These are phyloP conservation scores for Backusella westeae DNA, from an alignment of 192 early-diverging fungal species.

Conservation along the genomic window DNA sequence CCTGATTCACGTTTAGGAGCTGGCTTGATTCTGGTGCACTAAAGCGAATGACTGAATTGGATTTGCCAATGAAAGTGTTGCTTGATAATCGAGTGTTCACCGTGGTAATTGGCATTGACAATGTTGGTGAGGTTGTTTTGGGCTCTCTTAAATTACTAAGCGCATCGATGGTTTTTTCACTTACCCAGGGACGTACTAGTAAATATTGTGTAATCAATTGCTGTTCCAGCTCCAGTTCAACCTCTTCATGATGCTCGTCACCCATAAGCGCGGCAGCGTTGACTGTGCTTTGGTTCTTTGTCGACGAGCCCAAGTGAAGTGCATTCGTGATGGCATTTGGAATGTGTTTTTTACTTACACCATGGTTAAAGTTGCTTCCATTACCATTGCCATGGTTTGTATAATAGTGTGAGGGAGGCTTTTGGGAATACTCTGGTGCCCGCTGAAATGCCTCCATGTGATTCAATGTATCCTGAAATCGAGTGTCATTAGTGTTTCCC, in stretches of 20 bases:
- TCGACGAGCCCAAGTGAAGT: constrained; percentile 33
- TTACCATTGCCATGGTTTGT: background rate
- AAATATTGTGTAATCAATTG: constrained; percentile 70
- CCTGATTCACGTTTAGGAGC: background rate
- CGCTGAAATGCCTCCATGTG: constrained; percentile 53
- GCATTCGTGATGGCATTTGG: constrained; percentile 50
- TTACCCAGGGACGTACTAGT: constrained; percentile 64
- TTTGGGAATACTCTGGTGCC: constrained; percentile 53
- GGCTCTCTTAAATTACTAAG: constrained; percentile 60
- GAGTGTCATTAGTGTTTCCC: constrained; percentile 44
- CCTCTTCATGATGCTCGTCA: constrained; percentile 50
- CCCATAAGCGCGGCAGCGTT: background rate
- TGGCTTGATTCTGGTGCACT: background rate
- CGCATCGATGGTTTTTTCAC: constrained; percentile 75
- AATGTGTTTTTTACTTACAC: constrained; percentile 43
- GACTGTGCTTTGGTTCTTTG: constrained; percentile 27
- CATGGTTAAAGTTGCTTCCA: background rate
- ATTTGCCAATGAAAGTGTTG: background rate
- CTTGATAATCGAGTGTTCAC: background rate
- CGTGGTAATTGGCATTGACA: background rate
- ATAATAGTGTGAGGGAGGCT: constrained; percentile 41
- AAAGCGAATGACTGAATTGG: background rate
- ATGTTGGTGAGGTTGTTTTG: background rate
- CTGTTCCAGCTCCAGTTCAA: constrained; percentile 54
- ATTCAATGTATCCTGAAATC: constrained; percentile 59